phyloP scores from a whole-genome alignment of 2,329 filamentous ascomycete genomes.

The Penicillium paneum region DNA sequence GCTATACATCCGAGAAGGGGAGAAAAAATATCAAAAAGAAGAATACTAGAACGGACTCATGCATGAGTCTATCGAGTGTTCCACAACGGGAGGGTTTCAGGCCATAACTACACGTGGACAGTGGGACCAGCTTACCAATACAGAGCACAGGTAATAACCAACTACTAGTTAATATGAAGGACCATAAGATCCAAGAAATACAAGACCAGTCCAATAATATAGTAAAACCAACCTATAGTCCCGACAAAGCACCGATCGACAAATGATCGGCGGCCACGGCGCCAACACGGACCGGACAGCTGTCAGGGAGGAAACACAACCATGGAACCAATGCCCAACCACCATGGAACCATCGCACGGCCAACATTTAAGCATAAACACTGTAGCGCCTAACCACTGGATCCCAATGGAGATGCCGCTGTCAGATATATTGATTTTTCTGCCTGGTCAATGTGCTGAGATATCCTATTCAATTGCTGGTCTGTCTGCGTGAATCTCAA shows the following conservation, averaged over 20 bases:
- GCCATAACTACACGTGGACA: neutral
- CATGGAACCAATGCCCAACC: conserved; percentile 18
- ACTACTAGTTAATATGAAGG: neutral
- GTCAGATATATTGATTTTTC: conserved; percentile 12
- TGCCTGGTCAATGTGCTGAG: too few relatives aligned
- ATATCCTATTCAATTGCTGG: too few relatives aligned
- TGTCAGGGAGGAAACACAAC: conserved; percentile 11
- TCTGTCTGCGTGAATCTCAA: neutral
- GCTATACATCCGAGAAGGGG: too few relatives aligned
- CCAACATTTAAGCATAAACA: conserved; percentile 24
- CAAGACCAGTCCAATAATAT: neutral
- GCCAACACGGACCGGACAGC: conserved; percentile 5
- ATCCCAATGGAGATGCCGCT: conserved; percentile 19
- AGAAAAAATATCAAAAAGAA: too few relatives aligned
- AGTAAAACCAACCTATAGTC: neutral
- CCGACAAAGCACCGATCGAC: conserved; percentile 14
- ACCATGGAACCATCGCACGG: conserved; percentile 10
- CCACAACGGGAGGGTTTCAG: neutral
- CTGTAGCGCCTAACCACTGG: conserved; percentile 20
- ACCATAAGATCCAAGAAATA: neutral
- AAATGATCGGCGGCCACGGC: conserved; percentile 12
- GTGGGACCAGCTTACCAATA: neutral
- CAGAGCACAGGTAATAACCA: neutral
- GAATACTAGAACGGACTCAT: too few relatives aligned
- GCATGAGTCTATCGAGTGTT: neutral